A percentile compares a stretch with the other conserved stretches of the same genome.
These are phyloP conservation scores for Paramecium sexaurelia DNA, from an alignment of 73 alveolate genomes.

Conservation along the genomic window DNA sequence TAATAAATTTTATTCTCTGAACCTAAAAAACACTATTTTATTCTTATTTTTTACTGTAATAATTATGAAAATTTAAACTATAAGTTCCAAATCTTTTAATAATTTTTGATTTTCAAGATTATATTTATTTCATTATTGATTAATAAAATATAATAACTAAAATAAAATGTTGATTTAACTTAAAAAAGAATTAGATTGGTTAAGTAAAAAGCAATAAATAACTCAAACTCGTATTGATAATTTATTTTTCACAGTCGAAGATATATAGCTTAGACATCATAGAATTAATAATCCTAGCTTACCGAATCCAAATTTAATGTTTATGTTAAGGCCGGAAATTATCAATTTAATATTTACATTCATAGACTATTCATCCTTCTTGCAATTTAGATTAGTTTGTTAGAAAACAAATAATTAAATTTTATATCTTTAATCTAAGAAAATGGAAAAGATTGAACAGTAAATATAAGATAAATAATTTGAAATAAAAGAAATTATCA, in stretches of 20 bases:
- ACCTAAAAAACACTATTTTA: too few relatives aligned
- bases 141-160: neutral
- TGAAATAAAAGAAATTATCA: neutral
- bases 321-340: neutral
- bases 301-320: neutral
- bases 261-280: neutral
- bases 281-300: neutral
- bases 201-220: neutral
- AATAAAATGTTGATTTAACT: neutral
- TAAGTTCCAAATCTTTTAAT: too few relatives aligned
- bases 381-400: neutral
- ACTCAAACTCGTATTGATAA: neutral
- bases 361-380: neutral
- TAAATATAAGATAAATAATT: neutral
- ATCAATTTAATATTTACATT: neutral
- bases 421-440: neutral
- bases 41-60: too few relatives aligned
- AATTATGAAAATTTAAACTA: too few relatives aligned
- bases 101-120: too few relatives aligned
- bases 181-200: neutral
- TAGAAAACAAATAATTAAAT: neutral
- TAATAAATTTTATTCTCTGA: too few relatives aligned
- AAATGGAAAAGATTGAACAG: neutral
- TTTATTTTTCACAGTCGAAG: neutral
- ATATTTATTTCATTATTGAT: too few relatives aligned